Evolutionary conservation across 495 filamentous ascomycete species (phyloP).

Genomic region (Mycothermus thermophilus): DNA sequence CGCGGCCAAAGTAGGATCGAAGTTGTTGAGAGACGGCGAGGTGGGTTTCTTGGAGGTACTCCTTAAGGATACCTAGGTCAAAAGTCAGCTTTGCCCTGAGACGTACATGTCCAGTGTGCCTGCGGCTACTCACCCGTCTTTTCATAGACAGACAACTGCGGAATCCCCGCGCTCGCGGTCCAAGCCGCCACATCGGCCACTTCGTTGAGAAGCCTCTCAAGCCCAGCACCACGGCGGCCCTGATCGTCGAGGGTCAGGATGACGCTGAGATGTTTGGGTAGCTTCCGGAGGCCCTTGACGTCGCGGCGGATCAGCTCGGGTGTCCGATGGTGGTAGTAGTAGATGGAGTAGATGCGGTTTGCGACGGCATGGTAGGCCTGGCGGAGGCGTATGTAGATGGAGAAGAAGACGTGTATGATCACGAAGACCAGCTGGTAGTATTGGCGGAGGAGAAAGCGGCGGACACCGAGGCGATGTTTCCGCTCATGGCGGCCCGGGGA

Average conservation of each 20-base stretch:
- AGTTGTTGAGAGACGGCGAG: slow-evolving; percentile 58
- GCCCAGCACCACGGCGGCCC: slow-evolving; percentile 46
- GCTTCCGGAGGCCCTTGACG: slow-evolving; percentile 53
- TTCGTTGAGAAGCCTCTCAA: slow-evolving; percentile 79
- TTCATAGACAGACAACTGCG: slow-evolving; percentile 78
- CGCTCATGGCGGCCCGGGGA: slow-evolving; percentile 11
- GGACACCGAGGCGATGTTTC: slow-evolving; percentile 39
- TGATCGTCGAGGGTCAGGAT: slow-evolving; percentile 64
- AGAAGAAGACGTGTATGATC: slow-evolving; percentile 68
- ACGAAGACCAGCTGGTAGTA: slow-evolving; percentile 57
- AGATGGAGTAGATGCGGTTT: slow-evolving; percentile 60
- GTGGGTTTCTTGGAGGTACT: slow-evolving; percentile 65
- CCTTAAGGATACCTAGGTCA: slow-evolving; percentile 66
- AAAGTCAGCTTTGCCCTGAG: not conserved
- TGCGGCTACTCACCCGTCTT: slow-evolving; percentile 52
- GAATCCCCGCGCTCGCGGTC: slow-evolving; percentile 78
- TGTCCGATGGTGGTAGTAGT: slow-evolving; percentile 86
- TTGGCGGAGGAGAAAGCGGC: slow-evolving; percentile 51
- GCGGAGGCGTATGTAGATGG: slow-evolving; percentile 68
- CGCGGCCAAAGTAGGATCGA: slow-evolving; percentile 66
- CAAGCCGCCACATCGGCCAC: slow-evolving; percentile 80
- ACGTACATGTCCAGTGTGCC: not conserved
- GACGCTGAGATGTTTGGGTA: slow-evolving; percentile 80
- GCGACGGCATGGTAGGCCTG: slow-evolving; percentile 63
- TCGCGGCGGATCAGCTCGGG: slow-evolving; percentile 83